These are phyloP conservation scores for Neostapfia colusana DNA, from an alignment of 176 grass and related monocot genomes.

Conservation along the genomic window DNA sequence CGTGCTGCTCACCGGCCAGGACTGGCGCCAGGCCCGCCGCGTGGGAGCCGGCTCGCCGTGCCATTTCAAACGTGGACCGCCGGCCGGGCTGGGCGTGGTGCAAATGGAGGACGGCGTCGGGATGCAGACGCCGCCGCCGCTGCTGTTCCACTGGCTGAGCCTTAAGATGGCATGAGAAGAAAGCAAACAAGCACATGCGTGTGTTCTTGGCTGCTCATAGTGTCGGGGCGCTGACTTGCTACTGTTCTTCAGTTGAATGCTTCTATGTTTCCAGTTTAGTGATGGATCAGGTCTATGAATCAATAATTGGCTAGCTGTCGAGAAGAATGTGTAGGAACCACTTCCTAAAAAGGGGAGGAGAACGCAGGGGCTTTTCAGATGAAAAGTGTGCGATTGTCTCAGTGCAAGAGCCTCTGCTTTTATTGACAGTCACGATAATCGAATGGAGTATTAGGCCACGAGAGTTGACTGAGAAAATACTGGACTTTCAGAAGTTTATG, in stretches of 20 bases:
- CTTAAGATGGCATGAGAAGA: constrained; percentile 62
- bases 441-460: neutral
- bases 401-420: neutral
- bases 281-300: constrained; percentile 37
- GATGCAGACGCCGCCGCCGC: constrained; percentile 45
- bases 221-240: constrained; percentile 24
- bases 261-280: constrained; percentile 31
- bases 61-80: constrained; percentile 30
- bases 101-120: constrained; percentile 39
- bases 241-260: constrained; percentile 33
- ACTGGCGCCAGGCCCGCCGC: constrained; percentile 41
- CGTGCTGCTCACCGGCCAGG: constrained; percentile 28
- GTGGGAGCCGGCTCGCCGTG: constrained; percentile 21
- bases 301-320: constrained; percentile 28
- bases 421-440: neutral
- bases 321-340: constrained; percentile 17
- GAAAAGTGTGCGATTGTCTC: neutral
- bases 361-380: constrained; percentile 21
- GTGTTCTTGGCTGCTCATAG: constrained; percentile 6
- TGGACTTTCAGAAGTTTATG: neutral
- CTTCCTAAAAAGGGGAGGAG: constrained; percentile 6
- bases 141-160: constrained; percentile 66
- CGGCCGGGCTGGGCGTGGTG: constrained; percentile 26
- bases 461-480: neutral
- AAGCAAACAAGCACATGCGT: neutral